A percentile compares a stretch with the other conserved stretches of the same genome.
phyloP scores from a whole-genome alignment of 2,329 filamentous ascomycete genomes.

The Falciphora oryzae region DNA sequence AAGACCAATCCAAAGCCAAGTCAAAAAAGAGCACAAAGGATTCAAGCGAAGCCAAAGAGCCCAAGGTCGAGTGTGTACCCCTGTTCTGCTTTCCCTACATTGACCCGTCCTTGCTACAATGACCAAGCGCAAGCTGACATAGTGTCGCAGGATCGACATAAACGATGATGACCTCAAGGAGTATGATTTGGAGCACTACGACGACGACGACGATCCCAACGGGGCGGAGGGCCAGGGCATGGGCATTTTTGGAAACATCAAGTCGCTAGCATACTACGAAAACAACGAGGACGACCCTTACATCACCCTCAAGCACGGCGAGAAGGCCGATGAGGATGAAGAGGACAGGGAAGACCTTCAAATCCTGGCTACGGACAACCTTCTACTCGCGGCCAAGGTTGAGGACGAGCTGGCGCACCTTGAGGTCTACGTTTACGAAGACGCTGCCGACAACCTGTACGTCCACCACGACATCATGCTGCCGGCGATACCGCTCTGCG shows the following conservation, averaged over 20 bases:
- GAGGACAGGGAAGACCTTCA: conserved; percentile 92
- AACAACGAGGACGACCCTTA: conserved; percentile 95
- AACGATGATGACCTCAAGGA: conserved; percentile 89
- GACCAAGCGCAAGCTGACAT: conserved; percentile 5
- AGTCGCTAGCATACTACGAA: conserved; percentile 88
- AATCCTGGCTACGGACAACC: conserved; percentile 85
- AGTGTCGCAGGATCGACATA: conserved; percentile 37
- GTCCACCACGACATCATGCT: conserved; percentile 99
- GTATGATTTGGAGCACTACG: conserved; percentile 94
- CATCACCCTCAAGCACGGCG: conserved; percentile 73
- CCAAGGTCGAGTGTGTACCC: conserved; percentile 34
- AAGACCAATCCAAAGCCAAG: conserved; percentile 12
- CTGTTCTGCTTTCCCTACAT: neutral
- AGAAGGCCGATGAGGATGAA: conserved; percentile 63
- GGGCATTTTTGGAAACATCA: conserved; percentile 93
- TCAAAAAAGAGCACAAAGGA: conserved; percentile 24
- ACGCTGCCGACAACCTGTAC: conserved; percentile 91
- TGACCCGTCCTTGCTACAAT: neutral
- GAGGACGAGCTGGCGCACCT: conserved; percentile 96
- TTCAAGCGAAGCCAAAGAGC: conserved; percentile 22
- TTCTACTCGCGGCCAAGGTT: conserved; percentile 86
- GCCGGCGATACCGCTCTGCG: conserved; percentile 87
- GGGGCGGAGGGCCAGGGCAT: conserved; percentile 59
- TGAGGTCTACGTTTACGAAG: conserved; percentile 97
- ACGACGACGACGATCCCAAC: conserved; percentile 70